Evolutionary conservation across 345 rosid genomes (phyloP), one percentile per base, ranked within the genome.

Genomic region (Draba incana): DNA sequence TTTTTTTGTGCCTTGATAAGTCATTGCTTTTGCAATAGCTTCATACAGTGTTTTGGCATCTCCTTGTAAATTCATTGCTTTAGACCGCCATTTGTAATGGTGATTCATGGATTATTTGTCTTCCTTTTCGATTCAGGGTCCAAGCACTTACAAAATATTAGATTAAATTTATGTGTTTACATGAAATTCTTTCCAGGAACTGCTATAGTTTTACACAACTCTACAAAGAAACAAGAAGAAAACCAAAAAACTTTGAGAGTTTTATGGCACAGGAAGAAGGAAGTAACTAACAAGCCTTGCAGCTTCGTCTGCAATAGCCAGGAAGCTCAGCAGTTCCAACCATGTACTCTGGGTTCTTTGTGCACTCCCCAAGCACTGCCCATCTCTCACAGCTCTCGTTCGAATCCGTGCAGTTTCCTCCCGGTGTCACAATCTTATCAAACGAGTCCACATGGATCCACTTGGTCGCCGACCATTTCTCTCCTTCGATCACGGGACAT

Each of bases 391-490:
- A 93, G 70, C 94, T 87, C 49, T 77, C 86, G 4, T 88, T 88
- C 66, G 25, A 15, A 71, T 93, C 97, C 0, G 89, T 80, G 79
- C 97, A 93, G 84, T 79, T 87, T 64, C 88, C 96, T 0, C 69
- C 73, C 2, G 68, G 78, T 3, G 76, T 72, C 69, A 90, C 33
- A 28, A 71, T 81, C 86, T 83, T 87, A 71, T 86, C 92, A 4
- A 90, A 93, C 5, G 96, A 87, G 72, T 90, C 92, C 23, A 88
- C 97, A 31, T 93, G 98, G 62, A 93, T 84, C 98, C 98, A 93
- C 78, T 90, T 93, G 2, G 98, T 93, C 20, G 98, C 98, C 0
- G 97, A 93, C 98, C 98, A 90, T 84, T 93, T 93, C 87, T 93
- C 98, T 41, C 97, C 97, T 66, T 90, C 90, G 10, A 90, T 87